Percentiles rank a stretch among this genome's conserved stretches.
Conservation (phyloP, 345 rosid genomes). For the Syzygium jambos region DNA sequence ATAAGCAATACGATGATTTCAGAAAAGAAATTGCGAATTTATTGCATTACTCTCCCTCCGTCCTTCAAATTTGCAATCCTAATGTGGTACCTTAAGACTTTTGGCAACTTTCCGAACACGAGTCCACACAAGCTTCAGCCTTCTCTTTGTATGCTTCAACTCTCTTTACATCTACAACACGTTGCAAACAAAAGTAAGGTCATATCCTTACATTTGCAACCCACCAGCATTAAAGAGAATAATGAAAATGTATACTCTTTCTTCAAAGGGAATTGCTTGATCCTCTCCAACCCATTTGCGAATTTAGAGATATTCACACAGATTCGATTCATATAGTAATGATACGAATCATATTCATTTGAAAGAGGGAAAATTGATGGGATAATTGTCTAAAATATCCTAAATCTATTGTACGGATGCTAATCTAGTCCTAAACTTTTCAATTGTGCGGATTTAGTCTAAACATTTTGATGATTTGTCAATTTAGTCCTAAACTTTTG, state of each 20-base stretch:
- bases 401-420: too few species aligned
- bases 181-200: neutral
- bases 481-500: too few species aligned
- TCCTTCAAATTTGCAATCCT: neutral
- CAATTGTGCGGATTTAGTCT: too few species aligned
- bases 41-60: too few species aligned
- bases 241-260: neutral
- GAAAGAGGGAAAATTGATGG: neutral
- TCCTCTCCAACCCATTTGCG: neutral
- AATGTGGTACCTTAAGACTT: neutral
- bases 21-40: too few species aligned
- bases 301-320: neutral
- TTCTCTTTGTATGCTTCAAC: neutral
- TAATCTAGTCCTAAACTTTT: too few species aligned
- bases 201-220: neutral
- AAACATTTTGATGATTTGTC: too few species aligned
- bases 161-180: neutral
- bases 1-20: too few species aligned
- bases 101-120: neutral
- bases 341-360: neutral
- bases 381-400: too few species aligned
- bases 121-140: neutral
- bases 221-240: neutral
- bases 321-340: neutral
- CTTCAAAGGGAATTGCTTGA: neutral